Evolutionary conservation across 1,284 basidiomycete genomes (phyloP), one percentile per base, ranked within the genome.

Genomic region (Malassezia equina): DNA sequence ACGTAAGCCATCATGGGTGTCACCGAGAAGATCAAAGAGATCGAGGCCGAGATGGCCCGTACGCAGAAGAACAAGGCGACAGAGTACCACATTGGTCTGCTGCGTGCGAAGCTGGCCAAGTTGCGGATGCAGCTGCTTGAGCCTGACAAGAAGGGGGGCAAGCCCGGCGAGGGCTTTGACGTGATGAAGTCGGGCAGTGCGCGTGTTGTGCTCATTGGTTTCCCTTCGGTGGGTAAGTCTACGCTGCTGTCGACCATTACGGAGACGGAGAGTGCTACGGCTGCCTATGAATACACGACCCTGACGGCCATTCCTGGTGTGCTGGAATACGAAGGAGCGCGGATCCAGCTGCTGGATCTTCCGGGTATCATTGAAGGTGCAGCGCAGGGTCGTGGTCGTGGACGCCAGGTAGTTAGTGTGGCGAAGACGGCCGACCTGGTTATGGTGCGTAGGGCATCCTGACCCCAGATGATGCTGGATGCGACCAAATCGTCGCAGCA

Each of bases 291-390:
- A 74, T 96, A 94, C 77, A 95, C 90, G 1, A 93, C 88, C 3
- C 80, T 91, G 32, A 90, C 90, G 6, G 51, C 62, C 11, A 58
- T 63, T n/a, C 58, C 59, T 15, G 65, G 65, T 49, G 65, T 67
- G 36, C 55, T 62, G 21, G 61, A 64, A 31, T 62, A 65, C 48
- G 57, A 93, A 91, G 19, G 75, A 15, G 56, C 61, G 7, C 60
- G 58, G 40, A 67, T 67, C 23, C 61, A 60, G 55, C 58, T 69
- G 43, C 55, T 98, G 43, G 93, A 98, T 82, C 77, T 98, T 52
- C 93, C 93, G 2, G 93, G 93, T 77, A 98, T 98, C 70, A 90
- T 96, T 21, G 91, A 96, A 76, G 93, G 91, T 41, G 91, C 93
- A 45, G 50, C 51, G 17, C 50, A 60, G 80, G 86, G 89, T 62